A percentile compares a stretch with the other conserved stretches of the same genome.
These are phyloP conservation scores for Paraconiothyrium brasiliense DNA, from an alignment of 2,329 filamentous ascomycete species.

Conservation along the genomic window DNA sequence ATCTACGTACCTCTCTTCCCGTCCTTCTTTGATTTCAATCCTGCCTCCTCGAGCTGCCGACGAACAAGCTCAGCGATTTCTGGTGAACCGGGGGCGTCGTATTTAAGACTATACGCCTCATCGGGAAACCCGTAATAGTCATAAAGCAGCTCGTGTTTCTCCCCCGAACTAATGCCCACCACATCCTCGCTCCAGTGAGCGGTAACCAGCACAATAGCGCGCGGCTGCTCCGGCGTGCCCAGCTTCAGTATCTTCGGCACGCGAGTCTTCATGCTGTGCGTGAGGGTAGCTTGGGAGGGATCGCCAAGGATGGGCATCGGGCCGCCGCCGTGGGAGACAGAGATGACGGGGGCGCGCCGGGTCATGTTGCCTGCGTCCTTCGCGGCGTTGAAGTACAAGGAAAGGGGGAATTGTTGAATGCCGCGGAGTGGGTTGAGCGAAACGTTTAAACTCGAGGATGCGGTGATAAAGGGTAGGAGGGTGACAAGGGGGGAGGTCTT, in stretches of 20 bases:
- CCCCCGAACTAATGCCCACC: constrained; percentile 62
- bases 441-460: constrained; percentile 23
- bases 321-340: constrained; percentile 55
- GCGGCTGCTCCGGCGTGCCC: constrained; percentile 59
- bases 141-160: constrained; percentile 61
- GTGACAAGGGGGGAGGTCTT: constrained; percentile 16
- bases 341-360: constrained; percentile 50
- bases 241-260: constrained; percentile 67
- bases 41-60: constrained; percentile 57
- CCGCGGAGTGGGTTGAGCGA: constrained; percentile 36
- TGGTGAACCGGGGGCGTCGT: constrained; percentile 65
- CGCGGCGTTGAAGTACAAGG: constrained; percentile 27
- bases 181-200: constrained; percentile 65
- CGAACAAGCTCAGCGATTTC: constrained; percentile 62
- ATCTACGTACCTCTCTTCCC: constrained; percentile 39
- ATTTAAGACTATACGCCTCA: constrained; percentile 65
- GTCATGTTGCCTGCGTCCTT: constrained; percentile 33
- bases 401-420: constrained; percentile 40
- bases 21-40: constrained; percentile 52
- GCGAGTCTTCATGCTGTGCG: constrained; percentile 61
- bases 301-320: constrained; percentile 68
- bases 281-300: constrained; percentile 61
- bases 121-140: constrained; percentile 69
- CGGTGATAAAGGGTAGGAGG: constrained; percentile 14
- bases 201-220: constrained; percentile 66